Conservation (phyloP, 768 basidiomycete species). For the Rhodotorula babjevae region DNA sequence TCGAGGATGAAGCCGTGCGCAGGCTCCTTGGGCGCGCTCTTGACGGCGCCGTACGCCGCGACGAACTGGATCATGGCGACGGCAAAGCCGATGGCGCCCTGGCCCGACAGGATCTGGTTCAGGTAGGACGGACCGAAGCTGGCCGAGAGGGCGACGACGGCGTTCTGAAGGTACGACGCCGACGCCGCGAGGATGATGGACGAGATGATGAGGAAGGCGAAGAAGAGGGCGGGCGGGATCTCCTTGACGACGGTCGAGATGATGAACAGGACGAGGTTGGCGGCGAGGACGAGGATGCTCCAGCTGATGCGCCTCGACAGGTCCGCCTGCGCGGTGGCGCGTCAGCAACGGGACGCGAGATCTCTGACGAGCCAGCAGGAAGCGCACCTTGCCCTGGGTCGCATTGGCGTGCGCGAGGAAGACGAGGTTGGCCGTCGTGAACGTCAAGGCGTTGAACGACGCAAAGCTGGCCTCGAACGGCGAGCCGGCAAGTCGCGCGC, state of each 20-base stretch:
- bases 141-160: slow-evolving; percentile 33
- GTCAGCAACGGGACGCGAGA: too few relatives aligned
- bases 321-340: slow-evolving; percentile 14
- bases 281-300: slow-evolving; percentile 19
- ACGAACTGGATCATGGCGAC: slow-evolving; percentile 41
- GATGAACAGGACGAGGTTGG: slow-evolving; percentile 23
- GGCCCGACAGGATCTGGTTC: slow-evolving; percentile 40
- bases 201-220: slow-evolving; percentile 28
- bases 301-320: slow-evolving; percentile 18
- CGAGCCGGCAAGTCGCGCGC: slow-evolving; percentile 19
- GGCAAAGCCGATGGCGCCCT: slow-evolving; percentile 38
- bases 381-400: slow-evolving; percentile 29
- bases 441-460: slow-evolving; percentile 31
- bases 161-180: slow-evolving; percentile 37
- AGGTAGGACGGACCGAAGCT: slow-evolving; percentile 38
- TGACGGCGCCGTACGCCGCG: slow-evolving; percentile 31
- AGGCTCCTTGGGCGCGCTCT: not conserved
- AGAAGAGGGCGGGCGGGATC: slow-evolving; percentile 27
- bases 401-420: slow-evolving; percentile 36
- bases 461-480: slow-evolving; percentile 22
- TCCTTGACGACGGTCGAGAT: slow-evolving; percentile 23
- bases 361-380: too few relatives aligned
- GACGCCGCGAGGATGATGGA: slow-evolving; percentile 31
- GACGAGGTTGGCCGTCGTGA: slow-evolving; percentile 33
- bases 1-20: not conserved